Percentiles rank a stretch among this genome's conserved stretches.
Conservation (phyloP, 2,329 filamentous ascomycete species). For the Thielaviopsis euricoi region DNA sequence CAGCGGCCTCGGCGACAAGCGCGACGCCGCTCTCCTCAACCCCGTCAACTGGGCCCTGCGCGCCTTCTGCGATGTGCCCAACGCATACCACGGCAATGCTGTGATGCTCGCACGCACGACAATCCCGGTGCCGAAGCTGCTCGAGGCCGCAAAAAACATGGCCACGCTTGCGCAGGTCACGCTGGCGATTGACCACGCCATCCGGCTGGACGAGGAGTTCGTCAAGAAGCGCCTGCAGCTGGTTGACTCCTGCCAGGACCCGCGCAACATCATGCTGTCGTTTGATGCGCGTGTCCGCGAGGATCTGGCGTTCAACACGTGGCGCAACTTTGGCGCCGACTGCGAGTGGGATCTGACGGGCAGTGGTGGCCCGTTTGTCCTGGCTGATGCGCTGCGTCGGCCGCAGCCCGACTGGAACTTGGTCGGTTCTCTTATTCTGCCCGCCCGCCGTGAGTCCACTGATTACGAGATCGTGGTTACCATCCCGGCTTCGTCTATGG, state of each 20-base stretch:
- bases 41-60: conserved; percentile 26
- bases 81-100: conserved; percentile 25
- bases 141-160: conserved; percentile 14
- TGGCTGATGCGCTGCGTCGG: conserved; percentile 19
- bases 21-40: conserved; percentile 19
- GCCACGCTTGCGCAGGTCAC: conserved; percentile 18
- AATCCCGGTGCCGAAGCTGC: conserved; percentile 14
- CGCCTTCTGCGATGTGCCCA: conserved; percentile 18
- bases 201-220: conserved; percentile 24
- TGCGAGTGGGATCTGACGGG: conserved; percentile 21
- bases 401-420: conserved; percentile 18
- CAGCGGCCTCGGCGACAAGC: neutral
- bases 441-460: conserved; percentile 15
- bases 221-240: conserved; percentile 23
- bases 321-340: conserved; percentile 27
- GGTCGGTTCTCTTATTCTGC: conserved; percentile 20
- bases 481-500: conserved; percentile 19
- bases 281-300: conserved; percentile 25
- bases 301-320: conserved; percentile 28
- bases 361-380: neutral
- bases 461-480: conserved; percentile 20
- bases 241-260: conserved; percentile 22
- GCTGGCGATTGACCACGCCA: conserved; percentile 16
- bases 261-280: conserved; percentile 23
- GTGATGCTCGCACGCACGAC: conserved; percentile 23